A percentile compares a stretch with the other conserved stretches of the same genome.
These are phyloP conservation scores for Chrysoporthe austroafricana DNA, from an alignment of 2,329 filamentous ascomycete genomes.

Conservation along the genomic window DNA sequence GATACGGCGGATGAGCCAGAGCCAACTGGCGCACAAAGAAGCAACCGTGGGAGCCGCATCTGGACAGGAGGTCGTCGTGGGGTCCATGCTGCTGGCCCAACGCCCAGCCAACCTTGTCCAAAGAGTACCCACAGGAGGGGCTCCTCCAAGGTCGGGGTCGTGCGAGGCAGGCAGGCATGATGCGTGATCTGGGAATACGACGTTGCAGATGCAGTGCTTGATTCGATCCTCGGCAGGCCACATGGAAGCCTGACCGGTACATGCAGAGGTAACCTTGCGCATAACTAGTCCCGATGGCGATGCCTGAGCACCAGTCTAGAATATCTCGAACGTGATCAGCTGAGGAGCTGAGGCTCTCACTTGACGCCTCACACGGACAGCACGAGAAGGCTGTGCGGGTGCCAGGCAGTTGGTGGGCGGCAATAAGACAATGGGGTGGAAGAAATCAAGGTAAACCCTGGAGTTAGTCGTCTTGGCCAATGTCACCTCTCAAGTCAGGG, in stretches of 20 bases:
- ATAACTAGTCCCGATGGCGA: neutral
- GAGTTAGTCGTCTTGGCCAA: neutral
- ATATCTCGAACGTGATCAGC: neutral
- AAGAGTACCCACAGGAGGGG: neutral
- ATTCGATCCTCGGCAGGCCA: neutral
- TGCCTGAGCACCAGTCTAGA: neutral
- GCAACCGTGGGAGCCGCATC: conserved; percentile 14
- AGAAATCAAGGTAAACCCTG: neutral
- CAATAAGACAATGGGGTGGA: neutral
- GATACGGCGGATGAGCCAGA: conserved; percentile 10
- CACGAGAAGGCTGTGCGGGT: neutral
- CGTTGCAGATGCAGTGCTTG: conserved; percentile 15
- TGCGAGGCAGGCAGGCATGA: conserved; percentile 16
- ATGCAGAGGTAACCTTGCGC: neutral
- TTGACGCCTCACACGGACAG: neutral
- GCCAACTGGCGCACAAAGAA: conserved; percentile 12
- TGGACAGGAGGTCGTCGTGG: conserved; percentile 11
- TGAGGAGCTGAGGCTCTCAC: neutral
- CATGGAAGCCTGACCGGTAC: neutral
- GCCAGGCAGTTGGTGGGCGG: conserved; percentile 2
- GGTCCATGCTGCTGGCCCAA: neutral
- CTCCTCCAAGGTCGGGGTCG: neutral
- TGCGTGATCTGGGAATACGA: conserved; percentile 28
- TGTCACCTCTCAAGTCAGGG: conserved; percentile 19
- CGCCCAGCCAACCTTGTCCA: conserved; percentile 17